Evolutionary conservation across 768 basidiomycete genomes (phyloP), one percentile per base, ranked within the genome.

Genomic region (Amanita exitialis): DNA sequence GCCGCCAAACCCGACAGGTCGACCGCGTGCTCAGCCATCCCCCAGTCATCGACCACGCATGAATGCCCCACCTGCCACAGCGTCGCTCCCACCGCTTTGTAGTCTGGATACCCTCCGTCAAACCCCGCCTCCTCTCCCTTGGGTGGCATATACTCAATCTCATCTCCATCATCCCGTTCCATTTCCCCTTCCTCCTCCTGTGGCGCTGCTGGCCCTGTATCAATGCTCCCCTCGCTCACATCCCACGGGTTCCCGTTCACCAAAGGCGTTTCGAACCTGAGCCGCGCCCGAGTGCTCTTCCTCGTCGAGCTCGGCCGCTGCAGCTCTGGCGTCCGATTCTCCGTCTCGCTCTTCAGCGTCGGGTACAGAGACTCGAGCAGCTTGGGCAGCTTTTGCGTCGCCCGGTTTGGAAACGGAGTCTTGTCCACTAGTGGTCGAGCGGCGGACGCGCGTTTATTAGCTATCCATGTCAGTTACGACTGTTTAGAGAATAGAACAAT

Each of bases 181-280:
- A 53, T 54, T 3, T 70, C 67, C 46, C 66, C 61, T 0, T 57
- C 54, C 6, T 58, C 51, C 30, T 67, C 66, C 44, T 67, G 62
- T 6, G 58, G 25, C 50, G 64, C 56, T 3, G 56, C 57, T 37
- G 68, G 69, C 2, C 62, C 63, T 13, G 62, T 45, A 1, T 60
- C 63, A 12, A 73, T 65, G 47, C 66, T 68, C 0, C 62, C 60
- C 21, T 87, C 85, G 56, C 78, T 81, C 30, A 86, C 75, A 57
- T 91, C 86, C 88, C 87, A 91, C 51, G 83, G 78, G 55, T 80
- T 73, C 2, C 83, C 86, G 8, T 66, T 69, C 16, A 79, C 80
- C 35, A 73, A 56, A 1, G 89, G 89, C 0, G 89, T 90, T 59
- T 83, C 73, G 55, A 85, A 83, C 13, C 53, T 78, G 34, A 74